A percentile compares a stretch with the other conserved stretches of the same genome.
These are phyloP conservation scores for Centrapalus pauciflorus DNA, from an alignment of 129 eudicot genomes.

Conservation along the genomic window DNA sequence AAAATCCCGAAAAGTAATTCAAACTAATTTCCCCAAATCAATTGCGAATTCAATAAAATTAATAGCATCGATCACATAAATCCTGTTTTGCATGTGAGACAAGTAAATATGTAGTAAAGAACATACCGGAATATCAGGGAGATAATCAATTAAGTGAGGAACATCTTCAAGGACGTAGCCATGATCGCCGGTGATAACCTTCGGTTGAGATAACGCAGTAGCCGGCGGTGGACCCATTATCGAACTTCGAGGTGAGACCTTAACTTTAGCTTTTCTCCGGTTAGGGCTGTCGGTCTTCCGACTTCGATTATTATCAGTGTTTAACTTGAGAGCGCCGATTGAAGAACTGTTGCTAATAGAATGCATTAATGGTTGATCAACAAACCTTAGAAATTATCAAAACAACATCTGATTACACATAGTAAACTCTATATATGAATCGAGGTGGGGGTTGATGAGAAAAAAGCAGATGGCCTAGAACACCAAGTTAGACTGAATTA, in stretches of 20 bases:
- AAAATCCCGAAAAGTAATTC: background rate
- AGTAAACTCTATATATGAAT: background rate
- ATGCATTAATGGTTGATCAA: conserved; percentile 9
- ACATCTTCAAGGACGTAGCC: conserved; percentile 82
- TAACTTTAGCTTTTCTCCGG: background rate
- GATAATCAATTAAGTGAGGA: conserved; percentile 77
- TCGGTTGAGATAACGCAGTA: conserved; percentile 16
- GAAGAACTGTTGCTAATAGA: conserved; percentile 2
- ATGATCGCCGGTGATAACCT: conserved; percentile 36
- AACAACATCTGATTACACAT: background rate
- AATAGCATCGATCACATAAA: background rate
- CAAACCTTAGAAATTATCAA: conserved; percentile 11
- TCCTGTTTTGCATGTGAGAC: background rate
- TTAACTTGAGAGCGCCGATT: conserved; percentile 18
- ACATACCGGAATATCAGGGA: conserved; percentile 59
- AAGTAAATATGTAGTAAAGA: background rate
- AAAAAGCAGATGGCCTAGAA: conserved; percentile 14
- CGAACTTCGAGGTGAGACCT: conserved; percentile 12
- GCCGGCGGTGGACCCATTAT: conserved; percentile 22
- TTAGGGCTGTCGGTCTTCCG: conserved; percentile 11
- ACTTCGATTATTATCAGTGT: conserved; percentile 13
- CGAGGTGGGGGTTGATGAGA: conserved; percentile 1
- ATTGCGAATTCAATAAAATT: background rate
- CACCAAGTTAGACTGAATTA: conserved; percentile 18
- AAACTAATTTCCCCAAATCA: background rate